Conservation (phyloP, 2,329 filamentous ascomycete genomes). For the Sporothrix dimorphospora region DNA sequence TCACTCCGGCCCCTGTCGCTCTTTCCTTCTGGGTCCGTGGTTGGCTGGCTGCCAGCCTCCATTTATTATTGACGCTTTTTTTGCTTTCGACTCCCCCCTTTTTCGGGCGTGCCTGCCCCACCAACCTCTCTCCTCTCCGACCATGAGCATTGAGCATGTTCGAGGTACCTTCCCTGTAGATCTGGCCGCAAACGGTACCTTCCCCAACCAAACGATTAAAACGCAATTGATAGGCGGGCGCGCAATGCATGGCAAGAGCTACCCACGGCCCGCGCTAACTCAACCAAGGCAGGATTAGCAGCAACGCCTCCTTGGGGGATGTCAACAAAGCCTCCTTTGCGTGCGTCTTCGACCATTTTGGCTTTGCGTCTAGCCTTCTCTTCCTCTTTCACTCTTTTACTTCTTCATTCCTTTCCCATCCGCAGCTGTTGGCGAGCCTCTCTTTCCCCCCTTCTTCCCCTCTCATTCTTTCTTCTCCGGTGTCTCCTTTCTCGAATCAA, state of each 20-base stretch:
- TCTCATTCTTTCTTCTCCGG: background rate
- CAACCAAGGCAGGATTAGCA: conserved; percentile 22
- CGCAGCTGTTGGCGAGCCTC: conserved; percentile 1
- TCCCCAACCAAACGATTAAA: conserved; percentile 28
- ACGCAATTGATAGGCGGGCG: conserved; percentile 23
- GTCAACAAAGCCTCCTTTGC: conserved; percentile 29
- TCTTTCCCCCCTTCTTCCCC: background rate
- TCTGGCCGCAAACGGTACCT: conserved; percentile 7
- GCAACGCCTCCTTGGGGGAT: conserved; percentile 19
- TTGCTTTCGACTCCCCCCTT: background rate
- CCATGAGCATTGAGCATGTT: background rate
- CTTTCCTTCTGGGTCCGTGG: background rate
- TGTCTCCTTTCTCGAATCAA: background rate
- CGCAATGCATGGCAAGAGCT: conserved; percentile 26
- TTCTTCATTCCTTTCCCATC: background rate
- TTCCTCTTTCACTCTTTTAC: background rate
- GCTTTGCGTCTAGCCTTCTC: conserved; percentile 1
- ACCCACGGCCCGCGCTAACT: conserved; percentile 28
- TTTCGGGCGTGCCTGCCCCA: conserved; percentile 26
- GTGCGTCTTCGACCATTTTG: conserved; percentile 12
- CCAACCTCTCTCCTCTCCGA: conserved; percentile 30
- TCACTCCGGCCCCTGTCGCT: conserved; percentile 2
- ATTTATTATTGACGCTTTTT: conserved; percentile 25
- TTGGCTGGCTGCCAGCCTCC: conserved; percentile 27
- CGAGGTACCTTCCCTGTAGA: conserved; percentile 13